Base-by-base conservation (phyloP, 2,329 filamentous ascomycete species). In the Meredithiella fracta region DNA sequence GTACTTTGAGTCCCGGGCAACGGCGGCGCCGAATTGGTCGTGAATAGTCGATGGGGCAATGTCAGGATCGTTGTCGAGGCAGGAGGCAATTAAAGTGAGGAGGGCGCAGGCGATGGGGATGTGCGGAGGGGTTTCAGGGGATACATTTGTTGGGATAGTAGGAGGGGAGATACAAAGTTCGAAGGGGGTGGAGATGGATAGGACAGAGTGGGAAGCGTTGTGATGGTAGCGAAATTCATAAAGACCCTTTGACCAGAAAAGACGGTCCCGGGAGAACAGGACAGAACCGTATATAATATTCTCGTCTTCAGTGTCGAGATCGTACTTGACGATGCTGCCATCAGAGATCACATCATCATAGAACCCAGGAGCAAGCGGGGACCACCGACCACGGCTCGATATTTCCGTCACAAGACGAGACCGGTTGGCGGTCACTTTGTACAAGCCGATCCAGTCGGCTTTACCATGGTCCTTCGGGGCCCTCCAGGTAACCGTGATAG, bases 161-260 rank as follows among this genome's bases (percentile, higher is more conserved):
- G 26, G 26, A 47, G 82, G 83, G 31, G 78, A 74, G 60, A 97
- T 88, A 49, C 82, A 80, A 57, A 97, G 84, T 67, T 96, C 91
- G 63, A 98, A 98, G 0, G 92, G 90, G 62, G 88, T 79, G 3
- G 90, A 96, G 59, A 97, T 86, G 17, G 88, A 81, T 86, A 98
- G 92, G 64, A 94, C 90, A 62, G 85, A 87, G 69, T 98, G 89
- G 63, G 85, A 85, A 56, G 89, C 89, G 62, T 87, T 83, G 68
- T 98, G 92, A 69, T 98, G 92, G 69, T 96, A 96, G 42, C 92
- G 82, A 72, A 98, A 94, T 65, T 98, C 92, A 65, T 95, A 98
- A 2, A 94, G 86, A 55, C 92, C 92, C 59, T 91, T 86, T 0
- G 86, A 94, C 92, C 92, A 98, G 83, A 88, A 98, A 1, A 96